A percentile compares a stretch with the other conserved stretches of the same genome.
Evolutionary conservation across 2,329 filamentous ascomycete species (phyloP).

Genomic region (Ascochyta pisi): DNA sequence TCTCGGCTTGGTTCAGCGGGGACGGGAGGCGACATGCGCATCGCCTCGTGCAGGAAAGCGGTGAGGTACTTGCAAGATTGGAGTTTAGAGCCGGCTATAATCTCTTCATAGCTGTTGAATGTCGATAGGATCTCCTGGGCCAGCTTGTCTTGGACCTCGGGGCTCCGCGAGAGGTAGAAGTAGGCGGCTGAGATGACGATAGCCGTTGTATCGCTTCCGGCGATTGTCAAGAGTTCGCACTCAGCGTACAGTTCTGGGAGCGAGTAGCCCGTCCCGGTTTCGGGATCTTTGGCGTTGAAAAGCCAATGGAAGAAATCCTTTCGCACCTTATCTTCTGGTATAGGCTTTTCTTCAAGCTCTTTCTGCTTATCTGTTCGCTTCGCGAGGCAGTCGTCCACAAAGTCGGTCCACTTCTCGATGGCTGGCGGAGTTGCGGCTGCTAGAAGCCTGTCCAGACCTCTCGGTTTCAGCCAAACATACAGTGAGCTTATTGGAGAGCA

Average conservation of each 20-base stretch:
- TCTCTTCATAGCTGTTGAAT: slow-evolving; percentile 21
- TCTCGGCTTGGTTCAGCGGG: slow-evolving; percentile 24
- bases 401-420: slow-evolving; percentile 17
- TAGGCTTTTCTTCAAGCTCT: slow-evolving; percentile 10
- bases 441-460: slow-evolving; percentile 20
- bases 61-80: slow-evolving; percentile 23
- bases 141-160: slow-evolving; percentile 12
- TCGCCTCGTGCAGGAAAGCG: slow-evolving; percentile 22
- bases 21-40: slow-evolving; percentile 25
- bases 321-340: slow-evolving; percentile 9
- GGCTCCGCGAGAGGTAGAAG: slow-evolving; percentile 22
- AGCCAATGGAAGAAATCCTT: slow-evolving; percentile 54
- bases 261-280: slow-evolving; percentile 44
- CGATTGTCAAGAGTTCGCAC: slow-evolving; percentile 23
- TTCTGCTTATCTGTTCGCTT: slow-evolving; percentile 9
- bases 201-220: slow-evolving; percentile 26
- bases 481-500: slow-evolving; percentile 21
- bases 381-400: slow-evolving; percentile 18
- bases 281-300: slow-evolving; percentile 49
- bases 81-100: slow-evolving; percentile 17
- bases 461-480: slow-evolving; percentile 25
- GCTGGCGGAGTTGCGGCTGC: slow-evolving; percentile 17
- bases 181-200: slow-evolving; percentile 17
- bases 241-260: slow-evolving; percentile 47
- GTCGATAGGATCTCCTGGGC: slow-evolving; percentile 14